phyloP scores from a whole-genome alignment of 768 basidiomycete species.

The Calocera cornea region DNA sequence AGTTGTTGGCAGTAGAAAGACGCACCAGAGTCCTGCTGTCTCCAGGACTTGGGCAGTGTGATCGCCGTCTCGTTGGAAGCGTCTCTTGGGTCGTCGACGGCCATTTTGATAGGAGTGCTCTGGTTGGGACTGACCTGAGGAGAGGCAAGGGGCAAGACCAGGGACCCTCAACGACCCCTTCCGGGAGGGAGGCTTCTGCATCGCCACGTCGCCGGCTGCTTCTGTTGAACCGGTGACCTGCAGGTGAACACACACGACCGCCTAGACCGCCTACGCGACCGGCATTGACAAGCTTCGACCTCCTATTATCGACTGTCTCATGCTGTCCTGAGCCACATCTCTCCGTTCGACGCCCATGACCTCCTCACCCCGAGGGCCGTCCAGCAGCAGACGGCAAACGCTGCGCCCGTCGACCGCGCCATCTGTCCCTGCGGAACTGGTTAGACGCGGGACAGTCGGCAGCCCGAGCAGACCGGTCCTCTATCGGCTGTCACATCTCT shows the following conservation, averaged over 20 bases:
- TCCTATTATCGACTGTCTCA: background rate
- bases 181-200: background rate
- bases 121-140: background rate
- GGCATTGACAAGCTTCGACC: background rate
- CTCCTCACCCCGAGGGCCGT: background rate
- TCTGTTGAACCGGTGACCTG: background rate
- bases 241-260: background rate
- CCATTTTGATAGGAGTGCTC: background rate
- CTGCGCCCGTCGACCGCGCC: background rate
- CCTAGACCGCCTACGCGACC: background rate
- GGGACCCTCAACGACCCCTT: background rate
- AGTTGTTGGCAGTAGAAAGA: constrained; percentile 11
- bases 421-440: background rate
- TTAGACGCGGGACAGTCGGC: background rate
- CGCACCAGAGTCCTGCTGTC: constrained; percentile 38
- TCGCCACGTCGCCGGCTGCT: background rate
- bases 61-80: constrained; percentile 44
- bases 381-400: background rate
- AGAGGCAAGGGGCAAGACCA: background rate
- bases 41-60: constrained; percentile 52
- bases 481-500: background rate
- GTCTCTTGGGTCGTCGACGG: constrained; percentile 49
- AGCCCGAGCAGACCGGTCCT: background rate
- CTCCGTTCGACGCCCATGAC: background rate
- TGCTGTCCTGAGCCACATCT: background rate